Evolutionary conservation across 371 early-diverging fungal genomes (phyloP), one percentile per base, ranked within the genome.

Genomic region (Thermomucor indicae-seudaticae): DNA sequence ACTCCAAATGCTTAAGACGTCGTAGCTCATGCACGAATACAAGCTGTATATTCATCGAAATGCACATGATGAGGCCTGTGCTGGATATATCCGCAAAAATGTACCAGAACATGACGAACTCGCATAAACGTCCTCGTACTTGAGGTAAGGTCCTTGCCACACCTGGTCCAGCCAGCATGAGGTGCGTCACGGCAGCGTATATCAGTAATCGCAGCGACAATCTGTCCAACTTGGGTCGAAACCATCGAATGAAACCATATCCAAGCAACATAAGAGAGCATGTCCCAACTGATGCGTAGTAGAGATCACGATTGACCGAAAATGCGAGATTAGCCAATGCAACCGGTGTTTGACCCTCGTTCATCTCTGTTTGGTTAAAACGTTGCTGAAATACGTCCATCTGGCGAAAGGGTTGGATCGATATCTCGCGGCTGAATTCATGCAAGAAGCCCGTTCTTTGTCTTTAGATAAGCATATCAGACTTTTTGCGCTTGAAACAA

Each of bases 141-240:
- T 19, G 3, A 16, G 16, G 19, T 16, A 35, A 7, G 29, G 43
- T 45, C 14, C 50, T 45, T 5, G 39, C 27, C 0, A 56, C 39
- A 22, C 40, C 38, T 16, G 46, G 39, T 8, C 49, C 17, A 17
- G 46, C 50, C 31, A 56, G 34, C 2, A 50, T 5, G 1, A 50
- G 35, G 39, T 46, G 50, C 37, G 47, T 16, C 27, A 45, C 6
- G 5, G 38, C 39, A 0, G 57, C 17, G 6, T 56, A 42, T n/a
- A 56, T 25, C 46, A 56, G 35, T 4, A 56, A 35, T 10, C 57
- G 57, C 17, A 56, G 49, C 4, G 57, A 56, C 4, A 56, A 6
- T 7, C 57, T 44, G 14, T 56, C 57, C 6, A 44, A 30, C 6
- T 44, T 12, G 0, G 23, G 19, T 24, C 46, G 30, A 12, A 23